These are phyloP conservation scores for Torulaspora pretoriensis DNA, from an alignment of 1,139 yeast species.

Conservation along the genomic window DNA sequence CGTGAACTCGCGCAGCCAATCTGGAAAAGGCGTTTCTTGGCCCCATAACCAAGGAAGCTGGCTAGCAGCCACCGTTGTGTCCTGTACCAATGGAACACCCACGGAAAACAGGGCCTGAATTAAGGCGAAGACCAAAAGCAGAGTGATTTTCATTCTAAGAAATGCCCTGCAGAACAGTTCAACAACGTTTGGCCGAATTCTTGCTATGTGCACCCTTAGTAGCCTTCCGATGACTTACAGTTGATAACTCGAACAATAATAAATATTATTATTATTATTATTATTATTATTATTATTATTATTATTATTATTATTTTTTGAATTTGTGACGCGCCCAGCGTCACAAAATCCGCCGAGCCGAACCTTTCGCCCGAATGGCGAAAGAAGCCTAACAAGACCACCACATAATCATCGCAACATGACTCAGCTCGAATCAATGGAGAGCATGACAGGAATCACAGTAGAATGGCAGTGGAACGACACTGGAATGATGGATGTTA, in stretches of 20 bases:
- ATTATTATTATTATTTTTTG: neutral
- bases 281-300: neutral
- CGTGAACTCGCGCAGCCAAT: constrained; percentile 73
- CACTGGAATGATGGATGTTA: neutral
- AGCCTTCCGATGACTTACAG: too few relatives aligned
- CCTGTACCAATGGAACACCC: neutral
- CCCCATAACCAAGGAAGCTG: constrained; percentile 1
- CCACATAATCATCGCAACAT: neutral
- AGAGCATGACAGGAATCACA: neutral
- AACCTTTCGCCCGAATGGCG: constrained; percentile 8
- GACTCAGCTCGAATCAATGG: constrained; percentile 2
- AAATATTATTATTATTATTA: neutral
- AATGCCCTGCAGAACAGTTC: neutral
- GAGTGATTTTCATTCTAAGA: too few relatives aligned
- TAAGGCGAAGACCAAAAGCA: neutral
- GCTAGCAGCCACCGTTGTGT: neutral
- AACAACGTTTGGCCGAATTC: too few relatives aligned
- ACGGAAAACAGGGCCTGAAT: neutral
- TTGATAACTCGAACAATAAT: neutral
- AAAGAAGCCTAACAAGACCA: neutral
- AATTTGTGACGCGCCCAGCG: constrained; percentile 7
- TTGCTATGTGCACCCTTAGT: too few relatives aligned
- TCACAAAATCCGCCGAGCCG: constrained; percentile 6
- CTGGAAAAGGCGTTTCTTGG: constrained; percentile 55
- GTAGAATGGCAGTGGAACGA: too few relatives aligned